Conservation (phyloP, 306 rosid species). For the Gastrolobium bilobum region DNA sequence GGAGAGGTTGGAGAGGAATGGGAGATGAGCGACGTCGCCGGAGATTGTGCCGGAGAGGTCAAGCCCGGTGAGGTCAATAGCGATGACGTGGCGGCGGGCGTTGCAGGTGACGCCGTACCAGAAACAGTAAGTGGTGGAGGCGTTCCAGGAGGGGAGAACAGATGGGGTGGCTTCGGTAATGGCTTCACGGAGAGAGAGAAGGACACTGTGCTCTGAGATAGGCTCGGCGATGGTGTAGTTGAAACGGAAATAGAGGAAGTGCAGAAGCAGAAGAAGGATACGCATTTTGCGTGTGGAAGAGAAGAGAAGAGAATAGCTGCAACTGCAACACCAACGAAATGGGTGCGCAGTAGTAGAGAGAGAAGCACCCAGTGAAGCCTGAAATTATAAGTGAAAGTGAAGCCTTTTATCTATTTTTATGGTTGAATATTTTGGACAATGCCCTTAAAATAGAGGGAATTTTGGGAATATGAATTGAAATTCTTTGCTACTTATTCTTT, state of each 20-base stretch:
- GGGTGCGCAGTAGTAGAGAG: constrained; percentile 1
- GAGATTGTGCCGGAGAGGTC: constrained; percentile 73
- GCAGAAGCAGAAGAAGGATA: constrained; percentile 51
- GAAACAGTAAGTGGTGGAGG: constrained; percentile 66
- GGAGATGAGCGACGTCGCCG: constrained; percentile 61
- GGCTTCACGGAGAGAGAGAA: constrained; percentile 69
- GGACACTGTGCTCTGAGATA: constrained; percentile 68
- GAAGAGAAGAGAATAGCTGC: neutral
- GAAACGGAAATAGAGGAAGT: constrained; percentile 44
- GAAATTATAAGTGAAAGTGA: neutral
- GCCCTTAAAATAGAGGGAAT: constrained; percentile 26
- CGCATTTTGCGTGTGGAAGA: constrained; percentile 53
- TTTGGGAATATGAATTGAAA: constrained; percentile 24
- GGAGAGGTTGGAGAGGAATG: constrained; percentile 69
- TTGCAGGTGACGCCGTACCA: constrained; percentile 83
- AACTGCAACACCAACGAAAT: neutral
- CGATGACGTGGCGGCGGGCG: constrained; percentile 66
- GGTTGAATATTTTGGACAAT: constrained; percentile 25
- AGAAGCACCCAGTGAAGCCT: constrained; percentile 12
- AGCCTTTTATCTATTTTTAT: neutral
- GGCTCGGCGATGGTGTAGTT: constrained; percentile 39
- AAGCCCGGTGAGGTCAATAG: constrained; percentile 70
- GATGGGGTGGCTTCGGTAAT: constrained; percentile 65
- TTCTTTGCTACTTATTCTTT: constrained; percentile 15
- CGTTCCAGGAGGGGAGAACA: constrained; percentile 73